phyloP scores from a whole-genome alignment of 176 grass and related monocot species.

The Ampelocalamus luodianensis region DNA sequence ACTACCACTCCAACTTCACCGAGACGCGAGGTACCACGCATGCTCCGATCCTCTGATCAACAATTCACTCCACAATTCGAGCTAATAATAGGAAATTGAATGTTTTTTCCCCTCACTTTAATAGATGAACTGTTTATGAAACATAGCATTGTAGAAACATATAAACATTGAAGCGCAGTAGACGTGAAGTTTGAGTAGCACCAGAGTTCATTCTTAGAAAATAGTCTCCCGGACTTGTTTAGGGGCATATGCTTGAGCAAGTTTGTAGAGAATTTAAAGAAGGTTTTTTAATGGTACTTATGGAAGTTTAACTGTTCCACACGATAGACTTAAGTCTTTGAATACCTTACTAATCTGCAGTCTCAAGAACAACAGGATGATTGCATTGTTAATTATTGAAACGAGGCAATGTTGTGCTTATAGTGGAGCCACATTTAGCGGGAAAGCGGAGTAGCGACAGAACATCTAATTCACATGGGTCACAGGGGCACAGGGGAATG shows the following conservation, averaged over 20 bases:
- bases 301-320: slow-evolving; percentile 30
- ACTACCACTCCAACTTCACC: slow-evolving; percentile 96
- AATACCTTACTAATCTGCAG: slow-evolving; percentile 4
- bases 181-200: not conserved
- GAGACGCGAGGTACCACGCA: slow-evolving; percentile 64
- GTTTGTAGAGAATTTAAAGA: not conserved
- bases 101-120: not conserved
- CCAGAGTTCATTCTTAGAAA: not conserved
- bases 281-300: not conserved
- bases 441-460: not conserved
- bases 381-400: slow-evolving; percentile 18
- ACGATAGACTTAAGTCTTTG: slow-evolving; percentile 9
- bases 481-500: not conserved
- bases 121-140: not conserved
- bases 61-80: not conserved
- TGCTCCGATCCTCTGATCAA: not conserved
- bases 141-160: slow-evolving; percentile 13
- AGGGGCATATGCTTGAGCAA: not conserved
- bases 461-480: slow-evolving; percentile 31
- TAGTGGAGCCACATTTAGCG: not conserved
- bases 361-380: slow-evolving; percentile 10
- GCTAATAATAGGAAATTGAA: not conserved
- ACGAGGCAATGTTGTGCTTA: not conserved
- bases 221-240: not conserved
- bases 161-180: not conserved